Evolutionary conservation across 371 early-diverging fungal species (phyloP).

Genomic region (Mucor piriformis): DNA sequence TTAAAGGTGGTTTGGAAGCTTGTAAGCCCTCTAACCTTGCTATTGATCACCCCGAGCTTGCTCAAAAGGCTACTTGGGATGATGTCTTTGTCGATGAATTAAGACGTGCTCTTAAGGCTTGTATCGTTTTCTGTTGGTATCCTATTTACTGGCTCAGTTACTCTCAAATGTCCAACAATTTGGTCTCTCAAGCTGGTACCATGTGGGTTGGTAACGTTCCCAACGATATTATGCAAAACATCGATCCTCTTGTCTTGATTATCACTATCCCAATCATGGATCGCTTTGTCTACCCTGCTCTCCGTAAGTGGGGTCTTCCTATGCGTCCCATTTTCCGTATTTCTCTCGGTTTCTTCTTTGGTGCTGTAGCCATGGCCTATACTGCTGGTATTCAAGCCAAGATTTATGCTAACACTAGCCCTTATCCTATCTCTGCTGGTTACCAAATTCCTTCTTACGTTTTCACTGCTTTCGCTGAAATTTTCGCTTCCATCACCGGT

Average conservation of each 20-base stretch:
- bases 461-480: slow-evolving; percentile 69
- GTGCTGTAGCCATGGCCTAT: slow-evolving; percentile 70
- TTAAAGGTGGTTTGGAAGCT: slow-evolving; percentile 31
- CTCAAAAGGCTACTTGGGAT: slow-evolving; percentile 58
- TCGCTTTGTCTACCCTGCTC: slow-evolving; percentile 63
- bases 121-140: slow-evolving; percentile 72
- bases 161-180: slow-evolving; percentile 74
- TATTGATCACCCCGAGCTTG: slow-evolving; percentile 37
- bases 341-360: slow-evolving; percentile 69
- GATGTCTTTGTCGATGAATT: slow-evolving; percentile 77
- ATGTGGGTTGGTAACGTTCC: slow-evolving; percentile 70
- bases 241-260: slow-evolving; percentile 70
- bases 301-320: slow-evolving; percentile 64
- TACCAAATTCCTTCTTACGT: slow-evolving; percentile 71
- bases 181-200: slow-evolving; percentile 71
- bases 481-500: slow-evolving; percentile 77
- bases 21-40: slow-evolving; percentile 43
- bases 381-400: slow-evolving; percentile 70
- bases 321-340: slow-evolving; percentile 75
- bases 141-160: slow-evolving; percentile 84
- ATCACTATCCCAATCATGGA: slow-evolving; percentile 77
- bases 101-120: slow-evolving; percentile 64
- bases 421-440: slow-evolving; percentile 60
- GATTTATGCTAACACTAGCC: slow-evolving; percentile 52
- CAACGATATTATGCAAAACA: slow-evolving; percentile 66